A percentile compares a stretch with the other conserved stretches of the same genome.
phyloP scores from a whole-genome alignment of 352 stramenopile genomes.

The Phytophthora macrochlamydospora region DNA sequence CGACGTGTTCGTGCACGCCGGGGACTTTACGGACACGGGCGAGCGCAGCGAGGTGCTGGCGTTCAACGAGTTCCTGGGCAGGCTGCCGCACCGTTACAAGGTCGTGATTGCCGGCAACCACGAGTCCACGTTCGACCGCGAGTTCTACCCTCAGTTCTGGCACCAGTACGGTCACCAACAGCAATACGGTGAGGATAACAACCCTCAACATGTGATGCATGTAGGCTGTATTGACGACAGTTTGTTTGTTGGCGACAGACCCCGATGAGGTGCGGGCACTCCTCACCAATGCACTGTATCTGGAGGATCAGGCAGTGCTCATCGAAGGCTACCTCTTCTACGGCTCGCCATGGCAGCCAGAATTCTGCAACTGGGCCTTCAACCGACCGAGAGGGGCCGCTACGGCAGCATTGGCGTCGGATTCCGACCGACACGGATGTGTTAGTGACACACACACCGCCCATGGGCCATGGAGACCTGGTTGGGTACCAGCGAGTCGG shows the following conservation, averaged over 20 bases:
- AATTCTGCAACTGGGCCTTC: constrained; percentile 88
- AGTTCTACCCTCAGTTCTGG: constrained; percentile 75
- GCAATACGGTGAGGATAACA: constrained; percentile 43
- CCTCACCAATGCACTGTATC: constrained; percentile 78
- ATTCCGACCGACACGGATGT: constrained; percentile 80
- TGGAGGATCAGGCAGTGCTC: constrained; percentile 75
- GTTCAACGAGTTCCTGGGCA: constrained; percentile 74
- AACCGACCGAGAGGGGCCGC: constrained; percentile 56
- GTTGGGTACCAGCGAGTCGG: constrained; percentile 63
- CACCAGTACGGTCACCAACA: constrained; percentile 73
- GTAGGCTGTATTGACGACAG: background rate
- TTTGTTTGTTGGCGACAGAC: constrained; percentile 28
- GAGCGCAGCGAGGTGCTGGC: constrained; percentile 61
- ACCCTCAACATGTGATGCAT: background rate
- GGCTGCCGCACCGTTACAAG: constrained; percentile 77
- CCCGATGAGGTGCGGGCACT: constrained; percentile 68
- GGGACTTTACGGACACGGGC: constrained; percentile 89
- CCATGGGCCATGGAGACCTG: constrained; percentile 77
- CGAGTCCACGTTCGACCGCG: constrained; percentile 78
- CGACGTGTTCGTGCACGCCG: constrained; percentile 89
- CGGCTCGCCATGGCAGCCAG: constrained; percentile 78
- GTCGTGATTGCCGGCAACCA: constrained; percentile 85
- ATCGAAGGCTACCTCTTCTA: constrained; percentile 83
- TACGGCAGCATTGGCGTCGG: constrained; percentile 49
- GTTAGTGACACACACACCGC: constrained; percentile 89